Evolutionary conservation across 495 filamentous ascomycete genomes (phyloP).

Genomic region (Xylaria longipes): DNA sequence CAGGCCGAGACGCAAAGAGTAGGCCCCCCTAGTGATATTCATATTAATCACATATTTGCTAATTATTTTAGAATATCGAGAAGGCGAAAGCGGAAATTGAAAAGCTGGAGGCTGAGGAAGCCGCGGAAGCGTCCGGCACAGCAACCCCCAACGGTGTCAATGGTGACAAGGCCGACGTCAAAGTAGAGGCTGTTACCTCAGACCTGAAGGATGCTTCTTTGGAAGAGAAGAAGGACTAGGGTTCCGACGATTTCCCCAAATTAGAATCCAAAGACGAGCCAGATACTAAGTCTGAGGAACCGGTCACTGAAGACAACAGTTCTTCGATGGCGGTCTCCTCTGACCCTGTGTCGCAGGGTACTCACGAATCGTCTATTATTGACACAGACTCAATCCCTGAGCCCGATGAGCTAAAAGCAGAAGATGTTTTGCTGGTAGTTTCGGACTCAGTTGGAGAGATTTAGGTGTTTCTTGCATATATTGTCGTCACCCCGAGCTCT

Average conservation of each 20-base stretch:
- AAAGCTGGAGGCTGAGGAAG: constrained; percentile 63
- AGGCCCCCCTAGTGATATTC: constrained; percentile 40
- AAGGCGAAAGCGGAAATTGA: constrained; percentile 72
- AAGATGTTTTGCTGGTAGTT: constrained; percentile 5
- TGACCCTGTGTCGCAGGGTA: background rate
- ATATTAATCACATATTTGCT: constrained; percentile 19
- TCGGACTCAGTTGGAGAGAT: background rate
- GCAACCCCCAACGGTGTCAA: constrained; percentile 48
- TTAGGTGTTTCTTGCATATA: constrained; percentile 21
- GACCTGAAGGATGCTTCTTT: constrained; percentile 77
- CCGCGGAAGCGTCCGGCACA: constrained; percentile 43
- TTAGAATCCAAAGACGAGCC: background rate
- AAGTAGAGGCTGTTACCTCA: constrained; percentile 52
- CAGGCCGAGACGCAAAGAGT: constrained; percentile 91
- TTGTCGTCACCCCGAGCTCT: constrained; percentile 2
- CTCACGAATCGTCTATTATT: constrained; percentile 3
- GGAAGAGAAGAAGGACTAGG: constrained; percentile 67
- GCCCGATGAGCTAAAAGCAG: background rate
- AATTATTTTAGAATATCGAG: constrained; percentile 83
- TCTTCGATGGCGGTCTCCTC: background rate
- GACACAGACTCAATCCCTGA: background rate
- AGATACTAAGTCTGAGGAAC: background rate
- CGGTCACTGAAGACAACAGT: background rate
- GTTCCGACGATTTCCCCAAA: constrained; percentile 30
- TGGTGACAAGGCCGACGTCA: constrained; percentile 46